These are phyloP conservation scores for Leccinum pellstonianum DNA, from an alignment of 768 basidiomycete species.

Conservation along the genomic window DNA sequence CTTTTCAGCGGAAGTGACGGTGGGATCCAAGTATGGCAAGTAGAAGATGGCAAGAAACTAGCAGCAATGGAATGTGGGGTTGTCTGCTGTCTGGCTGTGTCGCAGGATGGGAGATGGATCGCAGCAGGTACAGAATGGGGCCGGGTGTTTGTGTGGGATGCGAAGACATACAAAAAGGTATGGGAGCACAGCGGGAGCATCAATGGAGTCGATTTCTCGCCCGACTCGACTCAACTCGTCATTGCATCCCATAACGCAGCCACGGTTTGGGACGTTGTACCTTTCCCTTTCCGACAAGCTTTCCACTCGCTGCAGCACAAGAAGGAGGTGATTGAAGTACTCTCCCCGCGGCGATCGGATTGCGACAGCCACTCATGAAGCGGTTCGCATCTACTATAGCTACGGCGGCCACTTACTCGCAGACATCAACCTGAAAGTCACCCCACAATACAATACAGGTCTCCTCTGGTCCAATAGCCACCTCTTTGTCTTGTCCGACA, in stretches of 20 bases:
- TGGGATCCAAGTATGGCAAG: neutral
- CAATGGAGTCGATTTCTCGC: neutral
- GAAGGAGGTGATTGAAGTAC: neutral
- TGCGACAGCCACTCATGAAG: neutral
- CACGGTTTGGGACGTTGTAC: neutral
- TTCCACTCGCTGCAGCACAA: neutral
- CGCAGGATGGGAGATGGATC: neutral
- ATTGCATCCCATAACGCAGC: neutral
- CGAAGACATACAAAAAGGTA: neutral
- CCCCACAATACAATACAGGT: too few species aligned
- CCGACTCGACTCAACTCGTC: neutral
- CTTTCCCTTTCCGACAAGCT: too few species aligned
- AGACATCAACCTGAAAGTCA: too few species aligned
- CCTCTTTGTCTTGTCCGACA: neutral
- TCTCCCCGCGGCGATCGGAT: neutral
- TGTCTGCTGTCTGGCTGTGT: neutral
- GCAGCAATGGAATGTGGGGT: neutral
- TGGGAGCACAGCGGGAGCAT: neutral
- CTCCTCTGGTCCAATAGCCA: neutral
- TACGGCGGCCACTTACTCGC: neutral
- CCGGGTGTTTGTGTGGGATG: neutral
- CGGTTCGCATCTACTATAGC: neutral
- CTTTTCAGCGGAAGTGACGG: neutral
- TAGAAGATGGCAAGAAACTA: neutral
- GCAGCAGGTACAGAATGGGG: neutral